These are phyloP conservation scores for Aspergillus egyptiacus DNA, from an alignment of 495 filamentous ascomycete genomes.

Conservation along the genomic window DNA sequence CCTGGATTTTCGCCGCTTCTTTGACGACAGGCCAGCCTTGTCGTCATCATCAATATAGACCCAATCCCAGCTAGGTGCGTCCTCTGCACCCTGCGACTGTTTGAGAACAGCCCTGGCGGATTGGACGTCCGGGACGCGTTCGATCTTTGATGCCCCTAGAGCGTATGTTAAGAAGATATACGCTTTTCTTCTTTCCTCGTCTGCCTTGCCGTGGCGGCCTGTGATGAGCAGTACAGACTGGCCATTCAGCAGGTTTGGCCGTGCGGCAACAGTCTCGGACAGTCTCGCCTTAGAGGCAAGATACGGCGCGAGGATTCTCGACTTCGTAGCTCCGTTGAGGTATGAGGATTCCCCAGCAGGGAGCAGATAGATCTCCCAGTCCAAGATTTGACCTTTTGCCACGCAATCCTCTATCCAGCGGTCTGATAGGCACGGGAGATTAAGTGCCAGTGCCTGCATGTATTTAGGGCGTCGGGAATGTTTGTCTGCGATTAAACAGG, in stretches of 20 bases:
- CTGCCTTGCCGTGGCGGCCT: constrained; percentile 55
- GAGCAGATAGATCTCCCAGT: constrained; percentile 78
- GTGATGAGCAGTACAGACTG: constrained; percentile 71
- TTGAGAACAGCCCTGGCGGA: constrained; percentile 52
- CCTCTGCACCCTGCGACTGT: constrained; percentile 33
- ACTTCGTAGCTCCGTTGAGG: constrained; percentile 71
- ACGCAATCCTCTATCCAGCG: constrained; percentile 78
- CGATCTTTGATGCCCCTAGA: constrained; percentile 63
- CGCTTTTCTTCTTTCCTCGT: constrained; percentile 51
- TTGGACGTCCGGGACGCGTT: constrained; percentile 56
- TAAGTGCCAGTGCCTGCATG: constrained; percentile 89
- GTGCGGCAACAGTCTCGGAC: constrained; percentile 44
- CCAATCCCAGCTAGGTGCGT: constrained; percentile 58
- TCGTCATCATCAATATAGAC: constrained; percentile 69
- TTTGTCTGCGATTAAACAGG: constrained; percentile 76
- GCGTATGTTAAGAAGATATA: constrained; percentile 73
- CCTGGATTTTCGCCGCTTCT: constrained; percentile 49
- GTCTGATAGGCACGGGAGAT: constrained; percentile 73
- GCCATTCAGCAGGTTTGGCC: constrained; percentile 58
- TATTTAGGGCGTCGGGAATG: constrained; percentile 89
- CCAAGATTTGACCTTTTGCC: constrained; percentile 49
- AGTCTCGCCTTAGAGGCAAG: constrained; percentile 53
- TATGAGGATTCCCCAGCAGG: constrained; percentile 76
- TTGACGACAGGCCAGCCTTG: constrained; percentile 28
- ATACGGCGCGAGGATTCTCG: constrained; percentile 57